These are phyloP conservation scores for Komagataea norvegica DNA, from an alignment of 1,139 yeast genomes.

Conservation along the genomic window DNA sequence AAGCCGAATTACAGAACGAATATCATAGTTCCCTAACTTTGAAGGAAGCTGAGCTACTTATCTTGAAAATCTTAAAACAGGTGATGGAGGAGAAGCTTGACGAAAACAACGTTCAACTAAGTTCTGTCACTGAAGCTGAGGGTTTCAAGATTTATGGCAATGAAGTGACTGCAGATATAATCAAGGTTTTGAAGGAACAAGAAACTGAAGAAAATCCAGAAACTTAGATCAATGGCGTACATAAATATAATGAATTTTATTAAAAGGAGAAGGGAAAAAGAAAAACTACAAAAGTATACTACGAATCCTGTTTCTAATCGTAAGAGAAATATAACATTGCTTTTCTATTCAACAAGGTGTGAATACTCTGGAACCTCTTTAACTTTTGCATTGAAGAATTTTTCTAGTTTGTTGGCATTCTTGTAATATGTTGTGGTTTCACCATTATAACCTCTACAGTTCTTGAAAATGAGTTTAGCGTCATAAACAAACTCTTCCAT, in stretches of 20 bases:
- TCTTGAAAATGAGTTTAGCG: conserved; percentile 77
- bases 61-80: conserved; percentile 87
- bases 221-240: conserved; percentile 7
- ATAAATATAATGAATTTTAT: conserved; percentile 1
- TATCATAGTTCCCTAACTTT: conserved; percentile 93
- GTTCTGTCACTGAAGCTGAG: conserved; percentile 79
- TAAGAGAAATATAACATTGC: no score
- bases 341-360: conserved; percentile 31
- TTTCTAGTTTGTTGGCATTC: conserved; percentile 89
- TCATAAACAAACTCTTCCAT: conserved; percentile 93
- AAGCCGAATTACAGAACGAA: conserved; percentile 94
- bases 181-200: conserved; percentile 69
- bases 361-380: conserved; percentile 56
- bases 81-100: conserved; percentile 99
- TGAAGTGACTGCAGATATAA: conserved; percentile 78
- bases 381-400: conserved; percentile 73
- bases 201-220: conserved; percentile 44
- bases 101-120: conserved; percentile 91
- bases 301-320: no score
- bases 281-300: not conserved
- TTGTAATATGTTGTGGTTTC: conserved; percentile 87
- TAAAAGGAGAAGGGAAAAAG: not conserved
- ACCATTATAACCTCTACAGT: conserved; percentile 85
- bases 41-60: conserved; percentile 87
- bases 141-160: conserved; percentile 89